A percentile compares a stretch with the other conserved stretches of the same genome.
These are phyloP conservation scores for Earliella scabrosa DNA, from an alignment of 1,284 basidiomycete genomes.

Conservation along the genomic window DNA sequence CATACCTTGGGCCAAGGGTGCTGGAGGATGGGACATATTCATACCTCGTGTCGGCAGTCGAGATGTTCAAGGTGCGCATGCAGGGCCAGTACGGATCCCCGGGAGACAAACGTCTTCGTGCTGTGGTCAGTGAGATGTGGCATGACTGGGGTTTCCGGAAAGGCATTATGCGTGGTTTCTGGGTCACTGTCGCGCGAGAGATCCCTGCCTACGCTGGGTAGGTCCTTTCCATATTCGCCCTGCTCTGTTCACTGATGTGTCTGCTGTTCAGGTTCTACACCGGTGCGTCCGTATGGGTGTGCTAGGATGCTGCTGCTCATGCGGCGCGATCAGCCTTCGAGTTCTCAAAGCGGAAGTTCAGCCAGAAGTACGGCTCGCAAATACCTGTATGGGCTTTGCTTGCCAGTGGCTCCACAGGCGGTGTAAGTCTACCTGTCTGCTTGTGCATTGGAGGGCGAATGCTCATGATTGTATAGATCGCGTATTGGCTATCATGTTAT, in stretches of 20 bases:
- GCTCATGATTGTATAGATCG: constrained; percentile 53
- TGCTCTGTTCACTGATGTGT: background rate
- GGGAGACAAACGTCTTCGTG: constrained; percentile 77
- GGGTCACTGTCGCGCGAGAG: constrained; percentile 93
- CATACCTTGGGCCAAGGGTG: background rate
- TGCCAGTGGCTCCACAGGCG: constrained; percentile 87
- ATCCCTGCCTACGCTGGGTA: constrained; percentile 95
- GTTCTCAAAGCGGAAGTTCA: constrained; percentile 82
- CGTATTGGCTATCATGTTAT: constrained; percentile 95
- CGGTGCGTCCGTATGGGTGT: constrained; percentile 44
- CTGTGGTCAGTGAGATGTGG: constrained; percentile 85
- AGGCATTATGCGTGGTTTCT: constrained; percentile 96
- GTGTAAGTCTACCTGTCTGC: constrained; percentile 59
- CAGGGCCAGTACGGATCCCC: constrained; percentile 88
- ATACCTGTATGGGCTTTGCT: constrained; percentile 91
- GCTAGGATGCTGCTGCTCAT: constrained; percentile 10
- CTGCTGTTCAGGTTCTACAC: constrained; percentile 64
- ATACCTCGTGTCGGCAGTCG: constrained; percentile 49
- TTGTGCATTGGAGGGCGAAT: too few relatives aligned
- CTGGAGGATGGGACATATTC: background rate
- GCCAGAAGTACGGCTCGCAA: constrained; percentile 59
- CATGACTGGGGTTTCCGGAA: constrained; percentile 79
- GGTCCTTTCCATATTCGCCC: constrained; percentile 12
- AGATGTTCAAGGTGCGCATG: constrained; percentile 97
- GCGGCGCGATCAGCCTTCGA: constrained; percentile 72